Base-by-base conservation (phyloP, 192 early-diverging fungal species). In the Coemansia sp. region DNA sequence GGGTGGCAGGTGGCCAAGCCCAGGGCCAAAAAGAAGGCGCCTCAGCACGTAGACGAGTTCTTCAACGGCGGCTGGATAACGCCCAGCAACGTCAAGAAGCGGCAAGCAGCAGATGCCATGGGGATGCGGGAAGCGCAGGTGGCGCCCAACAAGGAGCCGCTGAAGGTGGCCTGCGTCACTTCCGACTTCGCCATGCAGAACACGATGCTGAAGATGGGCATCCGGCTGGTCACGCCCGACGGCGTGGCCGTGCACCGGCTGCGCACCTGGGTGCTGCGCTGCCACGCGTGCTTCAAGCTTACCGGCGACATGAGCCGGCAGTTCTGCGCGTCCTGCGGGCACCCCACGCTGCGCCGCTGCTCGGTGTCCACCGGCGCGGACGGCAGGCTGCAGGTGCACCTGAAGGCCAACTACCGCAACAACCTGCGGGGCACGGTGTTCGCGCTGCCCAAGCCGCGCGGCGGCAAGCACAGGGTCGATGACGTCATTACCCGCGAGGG, bases 181-280 rank as follows among this genome's bases (percentile, higher is more conserved):
- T 69, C 81, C 10, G 94, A 97, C 80, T 97, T 92, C 63, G 93
- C 94, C 21, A 93, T 96, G 89, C 92, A 97, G 80, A 98, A 98
- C 72, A 91, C 97, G 13, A 64, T 96, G 36, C 71, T 98, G 49
- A 92, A 95, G 74, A 95, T 97, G 89, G 83, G 87, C 15, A 81
- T 98, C 59, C 81, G 83, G 43, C 80, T 98, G 36, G 68, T 96
- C 8, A 88, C 88, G 5, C 71, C 88, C 10, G 93, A 96, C 61
- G 96, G 96, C 45, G 62, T 89, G 7, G 62, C 80, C 13, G 88
- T 98, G 41, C 82, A 53, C 26, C 80, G 82, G 26, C 68, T 95
- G 59, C 91, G 91, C 68, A 94, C 83, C 42, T 94, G 87, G 86
- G 88, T 96, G 9, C 69, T 96, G 67, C 84, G 96, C 30, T 98